A percentile compares a stretch with the other conserved stretches of the same genome.
Conservation (phyloP, 169 alveolate species). For the Babesia sp. region DNA sequence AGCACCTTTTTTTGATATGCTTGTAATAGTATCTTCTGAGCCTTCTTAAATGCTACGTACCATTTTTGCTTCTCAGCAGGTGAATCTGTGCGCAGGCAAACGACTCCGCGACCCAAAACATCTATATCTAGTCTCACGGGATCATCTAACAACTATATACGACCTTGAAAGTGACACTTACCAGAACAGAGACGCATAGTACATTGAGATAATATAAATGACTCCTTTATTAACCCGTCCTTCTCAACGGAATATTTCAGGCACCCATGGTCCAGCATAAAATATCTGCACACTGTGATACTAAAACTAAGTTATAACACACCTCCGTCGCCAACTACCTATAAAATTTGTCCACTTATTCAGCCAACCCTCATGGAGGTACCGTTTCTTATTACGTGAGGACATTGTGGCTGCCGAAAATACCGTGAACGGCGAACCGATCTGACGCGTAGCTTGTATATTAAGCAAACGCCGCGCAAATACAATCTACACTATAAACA, state of each 20-base stretch:
- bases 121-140: slow-evolving; percentile 79
- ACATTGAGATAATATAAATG: slow-evolving; percentile 74
- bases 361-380: slow-evolving; percentile 84
- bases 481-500: not conserved
- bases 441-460: not conserved
- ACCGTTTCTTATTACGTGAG: slow-evolving; percentile 57
- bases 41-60: slow-evolving; percentile 77
- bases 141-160: slow-evolving; percentile 53
- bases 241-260: slow-evolving; percentile 75
- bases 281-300: slow-evolving; percentile 55
- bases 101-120: slow-evolving; percentile 72
- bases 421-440: not conserved
- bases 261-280: slow-evolving; percentile 79
- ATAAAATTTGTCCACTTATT: slow-evolving; percentile 85
- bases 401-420: slow-evolving; percentile 32
- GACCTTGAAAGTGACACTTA: not conserved
- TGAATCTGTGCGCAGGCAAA: slow-evolving; percentile 74
- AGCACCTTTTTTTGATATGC: slow-evolving; percentile 39
- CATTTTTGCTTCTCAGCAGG: slow-evolving; percentile 77
- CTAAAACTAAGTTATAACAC: not conserved
- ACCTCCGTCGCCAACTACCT: slow-evolving; percentile 84
- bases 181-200: slow-evolving; percentile 74
- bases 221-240: slow-evolving; percentile 74
- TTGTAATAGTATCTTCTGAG: slow-evolving; percentile 64
- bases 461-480: not conserved